Conservation (phyloP, 2,329 filamentous ascomycete genomes). For the Colletotrichum higginsianum region DNA sequence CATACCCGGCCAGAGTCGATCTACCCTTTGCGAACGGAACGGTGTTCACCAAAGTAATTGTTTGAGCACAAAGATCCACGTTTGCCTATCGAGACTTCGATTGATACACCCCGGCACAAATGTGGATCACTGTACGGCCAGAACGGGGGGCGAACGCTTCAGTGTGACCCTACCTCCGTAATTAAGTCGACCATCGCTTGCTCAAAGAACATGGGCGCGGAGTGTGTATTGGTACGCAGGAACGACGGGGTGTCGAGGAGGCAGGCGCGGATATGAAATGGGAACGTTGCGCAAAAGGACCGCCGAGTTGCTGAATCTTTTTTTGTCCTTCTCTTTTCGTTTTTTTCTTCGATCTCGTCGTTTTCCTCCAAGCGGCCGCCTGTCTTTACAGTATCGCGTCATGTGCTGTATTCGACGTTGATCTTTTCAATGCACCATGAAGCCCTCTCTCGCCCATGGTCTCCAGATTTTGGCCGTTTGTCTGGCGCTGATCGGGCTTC, state of each 20-base stretch:
- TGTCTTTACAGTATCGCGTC: not conserved
- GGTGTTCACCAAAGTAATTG: not conserved
- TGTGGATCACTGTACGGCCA: not conserved
- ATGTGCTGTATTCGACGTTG: not conserved
- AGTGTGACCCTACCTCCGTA: not conserved
- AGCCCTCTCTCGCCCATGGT: not conserved
- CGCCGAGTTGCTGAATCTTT: no score
- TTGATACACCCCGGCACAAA: not conserved
- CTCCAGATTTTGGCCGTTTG: not conserved
- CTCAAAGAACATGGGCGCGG: not conserved
- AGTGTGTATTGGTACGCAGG: not conserved
- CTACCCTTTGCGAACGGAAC: not conserved
- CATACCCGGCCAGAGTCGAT: not conserved
- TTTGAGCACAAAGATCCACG: not conserved
- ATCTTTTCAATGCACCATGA: not conserved
- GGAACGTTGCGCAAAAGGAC: not conserved
- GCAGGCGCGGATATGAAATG: not conserved
- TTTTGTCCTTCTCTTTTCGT: not conserved
- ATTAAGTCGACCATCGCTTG: not conserved
- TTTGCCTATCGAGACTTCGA: not conserved
- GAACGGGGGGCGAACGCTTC: not conserved
- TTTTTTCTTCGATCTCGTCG: not conserved
- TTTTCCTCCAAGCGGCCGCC: not conserved
- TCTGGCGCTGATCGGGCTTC: not conserved
- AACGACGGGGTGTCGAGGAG: not conserved